These are phyloP conservation scores for Neurospora discreta DNA, from an alignment of 495 filamentous ascomycete species.

Conservation along the genomic window DNA sequence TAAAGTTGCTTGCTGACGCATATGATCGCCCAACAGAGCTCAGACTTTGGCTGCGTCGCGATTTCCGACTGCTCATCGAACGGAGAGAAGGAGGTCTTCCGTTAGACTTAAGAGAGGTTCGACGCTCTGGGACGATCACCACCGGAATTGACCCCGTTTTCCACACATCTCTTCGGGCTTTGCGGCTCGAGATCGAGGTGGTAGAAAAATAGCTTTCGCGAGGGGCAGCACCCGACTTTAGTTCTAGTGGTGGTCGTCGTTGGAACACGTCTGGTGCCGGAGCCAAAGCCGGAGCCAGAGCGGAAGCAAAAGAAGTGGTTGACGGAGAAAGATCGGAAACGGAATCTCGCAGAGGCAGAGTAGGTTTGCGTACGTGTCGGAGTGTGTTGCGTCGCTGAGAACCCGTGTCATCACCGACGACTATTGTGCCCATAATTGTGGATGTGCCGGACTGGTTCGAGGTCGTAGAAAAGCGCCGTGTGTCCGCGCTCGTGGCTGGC, in stretches of 20 bases:
- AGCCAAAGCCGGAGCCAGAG: constrained; percentile 14
- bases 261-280: constrained; percentile 12
- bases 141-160: constrained; percentile 52
- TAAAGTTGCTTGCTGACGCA: constrained; percentile 20
- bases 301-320: constrained; percentile 28
- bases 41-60: constrained; percentile 34
- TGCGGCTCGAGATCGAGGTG: constrained; percentile 43
- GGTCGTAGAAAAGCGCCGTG: constrained; percentile 47
- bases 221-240: constrained; percentile 25
- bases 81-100: constrained; percentile 38
- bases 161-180: constrained; percentile 43
- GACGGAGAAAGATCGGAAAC: constrained; percentile 42
- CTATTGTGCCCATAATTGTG: constrained; percentile 58
- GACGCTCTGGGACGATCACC: constrained; percentile 59
- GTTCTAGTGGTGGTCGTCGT: constrained; percentile 13
- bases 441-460: constrained; percentile 51
- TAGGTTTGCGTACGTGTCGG: constrained; percentile 57
- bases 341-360: constrained; percentile 34
- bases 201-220: constrained; percentile 50
- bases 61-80: constrained; percentile 41
- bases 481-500: constrained; percentile 34
- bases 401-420: constrained; percentile 43
- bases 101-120: constrained; percentile 48
- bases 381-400: constrained; percentile 47
- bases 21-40: constrained; percentile 29